phyloP scores from a whole-genome alignment of 805 yeast species.

The Metschnikowia orientalis region DNA sequence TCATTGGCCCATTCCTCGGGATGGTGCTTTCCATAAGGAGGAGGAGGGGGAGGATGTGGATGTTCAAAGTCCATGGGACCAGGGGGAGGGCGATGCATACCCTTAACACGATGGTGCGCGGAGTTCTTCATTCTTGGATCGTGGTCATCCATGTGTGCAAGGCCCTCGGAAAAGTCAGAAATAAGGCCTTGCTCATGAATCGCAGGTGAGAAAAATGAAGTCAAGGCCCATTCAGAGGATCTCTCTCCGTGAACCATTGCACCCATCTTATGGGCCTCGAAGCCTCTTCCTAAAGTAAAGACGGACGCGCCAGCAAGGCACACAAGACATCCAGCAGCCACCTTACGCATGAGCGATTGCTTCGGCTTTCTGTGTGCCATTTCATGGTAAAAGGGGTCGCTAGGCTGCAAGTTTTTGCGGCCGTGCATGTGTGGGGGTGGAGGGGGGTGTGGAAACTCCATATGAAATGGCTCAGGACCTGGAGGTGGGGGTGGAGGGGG shows the following conservation, averaged over 20 bases:
- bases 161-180: too few relatives aligned
- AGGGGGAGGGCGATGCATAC: not conserved
- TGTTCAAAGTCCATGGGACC: not conserved
- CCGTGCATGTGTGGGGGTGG: constrained; percentile 3
- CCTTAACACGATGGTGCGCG: not conserved
- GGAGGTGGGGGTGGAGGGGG: constrained; percentile 11
- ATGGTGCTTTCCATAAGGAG: not conserved
- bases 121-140: too few relatives aligned
- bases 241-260: constrained; percentile 1
- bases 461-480: not conserved
- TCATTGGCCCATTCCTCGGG: not conserved
- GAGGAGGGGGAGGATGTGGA: not conserved
- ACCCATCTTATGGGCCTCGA: constrained; percentile 10
- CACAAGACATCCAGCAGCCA: constrained; percentile 9
- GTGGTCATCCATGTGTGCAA: too few relatives aligned
- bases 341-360: constrained; percentile 4
- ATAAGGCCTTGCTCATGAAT: too few relatives aligned
- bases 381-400: constrained; percentile 12
- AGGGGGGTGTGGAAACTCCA: constrained; percentile 1
- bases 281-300: constrained; percentile 17
- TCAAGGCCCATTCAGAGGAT: too few relatives aligned
- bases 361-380: constrained; percentile 2
- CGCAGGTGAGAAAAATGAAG: too few relatives aligned
- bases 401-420: not conserved
- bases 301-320: constrained; percentile 14